These are phyloP conservation scores for Thielaviopsis ethacetica DNA, from an alignment of 2,329 filamentous ascomycete species.

Conservation along the genomic window DNA sequence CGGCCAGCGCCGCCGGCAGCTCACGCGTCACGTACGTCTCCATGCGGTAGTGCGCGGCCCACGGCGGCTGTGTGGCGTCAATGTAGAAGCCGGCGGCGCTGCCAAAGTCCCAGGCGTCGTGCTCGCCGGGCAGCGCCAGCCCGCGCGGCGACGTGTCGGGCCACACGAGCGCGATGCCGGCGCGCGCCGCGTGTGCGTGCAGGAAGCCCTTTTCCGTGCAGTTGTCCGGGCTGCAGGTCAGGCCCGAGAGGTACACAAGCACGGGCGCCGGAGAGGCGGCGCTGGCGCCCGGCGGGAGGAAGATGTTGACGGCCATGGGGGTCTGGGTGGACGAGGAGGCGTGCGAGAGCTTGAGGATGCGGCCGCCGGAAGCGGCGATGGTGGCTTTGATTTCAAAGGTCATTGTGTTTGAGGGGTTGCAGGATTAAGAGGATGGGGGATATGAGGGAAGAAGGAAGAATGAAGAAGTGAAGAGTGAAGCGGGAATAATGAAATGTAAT, in stretches of 20 bases:
- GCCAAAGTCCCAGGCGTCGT: conserved; percentile 84
- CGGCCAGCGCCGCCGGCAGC: conserved; percentile 63
- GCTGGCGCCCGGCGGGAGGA: conserved; percentile 59
- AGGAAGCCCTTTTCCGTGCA: conserved; percentile 77
- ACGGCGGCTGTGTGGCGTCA: conserved; percentile 64
- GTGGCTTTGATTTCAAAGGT: conserved; percentile 77
- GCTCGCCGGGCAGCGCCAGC: conserved; percentile 63
- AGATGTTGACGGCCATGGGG: conserved; percentile 86
- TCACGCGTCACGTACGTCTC: conserved; percentile 83
- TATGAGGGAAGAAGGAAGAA: not conserved
- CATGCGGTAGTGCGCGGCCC: conserved; percentile 73
- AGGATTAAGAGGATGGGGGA: too few relatives aligned
- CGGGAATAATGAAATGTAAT: too few relatives aligned
- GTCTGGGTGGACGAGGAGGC: conserved; percentile 61
- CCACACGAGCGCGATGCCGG: conserved; percentile 82
- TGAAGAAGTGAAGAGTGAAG: not conserved
- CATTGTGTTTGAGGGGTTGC: conserved; percentile 31
- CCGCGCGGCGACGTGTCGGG: conserved; percentile 90
- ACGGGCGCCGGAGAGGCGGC: conserved; percentile 48
- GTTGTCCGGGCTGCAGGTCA: conserved; percentile 90
- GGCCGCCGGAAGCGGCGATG: conserved; percentile 84
- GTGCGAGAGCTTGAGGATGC: conserved; percentile 88
- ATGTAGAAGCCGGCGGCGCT: conserved; percentile 89
- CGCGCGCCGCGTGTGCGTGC: conserved; percentile 61
- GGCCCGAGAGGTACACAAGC: conserved; percentile 80